phyloP scores from a whole-genome alignment of 2,329 filamentous ascomycete genomes.

The Microsporum ferrugineum region DNA sequence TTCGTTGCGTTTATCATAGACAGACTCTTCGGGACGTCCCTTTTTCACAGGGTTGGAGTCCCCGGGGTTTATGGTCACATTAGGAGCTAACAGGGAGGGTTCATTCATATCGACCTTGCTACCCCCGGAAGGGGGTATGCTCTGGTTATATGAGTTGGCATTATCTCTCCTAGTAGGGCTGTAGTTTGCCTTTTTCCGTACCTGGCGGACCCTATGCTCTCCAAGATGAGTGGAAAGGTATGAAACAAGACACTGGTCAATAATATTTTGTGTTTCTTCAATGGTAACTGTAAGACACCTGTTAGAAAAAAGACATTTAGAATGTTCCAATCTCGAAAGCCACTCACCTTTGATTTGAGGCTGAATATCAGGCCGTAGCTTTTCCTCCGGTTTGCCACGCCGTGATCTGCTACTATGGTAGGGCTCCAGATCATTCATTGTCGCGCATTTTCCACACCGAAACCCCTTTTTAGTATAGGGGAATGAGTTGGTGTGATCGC shows the following conservation, averaged over 20 bases:
- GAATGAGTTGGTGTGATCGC: slow-evolving; percentile 69
- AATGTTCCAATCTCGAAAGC: background rate
- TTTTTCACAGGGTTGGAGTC: background rate
- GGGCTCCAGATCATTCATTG: slow-evolving; percentile 65
- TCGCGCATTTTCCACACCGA: slow-evolving; percentile 72
- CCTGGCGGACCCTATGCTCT: background rate
- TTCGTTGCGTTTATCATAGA: background rate
- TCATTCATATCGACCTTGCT: background rate
- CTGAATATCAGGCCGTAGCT: background rate
- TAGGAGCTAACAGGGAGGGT: background rate
- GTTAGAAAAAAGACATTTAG: background rate
- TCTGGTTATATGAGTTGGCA: background rate
- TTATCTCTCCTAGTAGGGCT: background rate
- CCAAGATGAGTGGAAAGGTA: slow-evolving; percentile 3
- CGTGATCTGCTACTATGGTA: slow-evolving; percentile 13
- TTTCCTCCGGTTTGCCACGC: slow-evolving; percentile 11
- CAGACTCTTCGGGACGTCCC: background rate
- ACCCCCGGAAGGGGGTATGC: background rate
- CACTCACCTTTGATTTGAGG: background rate
- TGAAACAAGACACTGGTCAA: slow-evolving; percentile 7
- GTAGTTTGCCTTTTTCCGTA: background rate
- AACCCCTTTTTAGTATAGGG: slow-evolving; percentile 62
- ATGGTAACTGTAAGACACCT: slow-evolving; percentile 8
- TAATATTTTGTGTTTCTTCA: slow-evolving; percentile 10
- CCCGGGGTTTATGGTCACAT: background rate